Conservation (phyloP, 2,329 filamentous ascomycete genomes). For the Trichoderma endophyticum region DNA sequence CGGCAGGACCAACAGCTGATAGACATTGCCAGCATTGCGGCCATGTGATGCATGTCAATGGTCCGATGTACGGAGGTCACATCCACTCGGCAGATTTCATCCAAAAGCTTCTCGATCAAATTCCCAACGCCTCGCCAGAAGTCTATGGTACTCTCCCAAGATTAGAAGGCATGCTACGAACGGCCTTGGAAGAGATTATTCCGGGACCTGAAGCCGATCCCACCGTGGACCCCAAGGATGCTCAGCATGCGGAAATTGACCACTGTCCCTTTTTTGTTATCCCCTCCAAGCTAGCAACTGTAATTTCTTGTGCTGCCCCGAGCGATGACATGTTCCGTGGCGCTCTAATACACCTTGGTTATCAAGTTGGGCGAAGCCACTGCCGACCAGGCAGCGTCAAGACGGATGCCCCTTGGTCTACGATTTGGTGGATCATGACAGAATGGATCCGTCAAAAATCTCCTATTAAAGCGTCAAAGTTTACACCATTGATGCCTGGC, state of each 20-base stretch:
- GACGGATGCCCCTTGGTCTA: constrained; percentile 86
- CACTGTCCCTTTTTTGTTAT: constrained; percentile 83
- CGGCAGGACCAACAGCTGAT: constrained; percentile 65
- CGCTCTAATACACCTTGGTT: constrained; percentile 76
- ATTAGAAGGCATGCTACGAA: constrained; percentile 87
- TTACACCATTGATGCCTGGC: constrained; percentile 68
- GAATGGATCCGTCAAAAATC: constrained; percentile 83
- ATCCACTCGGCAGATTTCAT: constrained; percentile 85
- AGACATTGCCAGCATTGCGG: constrained; percentile 78
- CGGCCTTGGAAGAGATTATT: constrained; percentile 73
- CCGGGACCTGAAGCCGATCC: constrained; percentile 36
- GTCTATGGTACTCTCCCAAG: constrained; percentile 77
- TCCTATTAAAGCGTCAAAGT: constrained; percentile 69
- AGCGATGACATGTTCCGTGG: constrained; percentile 77
- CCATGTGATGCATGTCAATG: constrained; percentile 79
- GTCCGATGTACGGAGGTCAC: constrained; percentile 92
- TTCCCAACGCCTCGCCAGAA: constrained; percentile 63
- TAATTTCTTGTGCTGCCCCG: constrained; percentile 76
- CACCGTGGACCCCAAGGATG: constrained; percentile 39
- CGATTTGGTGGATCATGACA: constrained; percentile 89
- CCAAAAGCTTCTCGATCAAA: constrained; percentile 68
- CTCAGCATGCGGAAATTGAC: constrained; percentile 63
- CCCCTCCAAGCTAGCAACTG: constrained; percentile 69
- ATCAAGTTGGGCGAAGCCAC: constrained; percentile 80
- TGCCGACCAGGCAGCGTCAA: constrained; percentile 87